These are phyloP conservation scores for Fistulinella prunicolor DNA, from an alignment of 768 basidiomycete species.

Conservation along the genomic window DNA sequence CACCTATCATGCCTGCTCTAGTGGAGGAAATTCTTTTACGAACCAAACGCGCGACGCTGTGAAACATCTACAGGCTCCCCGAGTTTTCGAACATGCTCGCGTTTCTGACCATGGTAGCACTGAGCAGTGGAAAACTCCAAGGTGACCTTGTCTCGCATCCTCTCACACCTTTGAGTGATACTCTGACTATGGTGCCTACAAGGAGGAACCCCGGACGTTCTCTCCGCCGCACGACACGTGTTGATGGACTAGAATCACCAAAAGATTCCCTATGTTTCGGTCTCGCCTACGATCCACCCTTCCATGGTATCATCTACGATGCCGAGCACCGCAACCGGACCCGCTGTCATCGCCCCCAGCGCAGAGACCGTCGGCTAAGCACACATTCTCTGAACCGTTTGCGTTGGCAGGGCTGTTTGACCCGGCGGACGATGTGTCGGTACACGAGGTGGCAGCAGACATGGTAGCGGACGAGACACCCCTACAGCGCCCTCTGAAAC, in stretches of 20 bases:
- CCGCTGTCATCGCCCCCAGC: conserved; percentile 53
- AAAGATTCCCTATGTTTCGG: conserved; percentile 88
- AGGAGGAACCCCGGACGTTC: conserved; percentile 91
- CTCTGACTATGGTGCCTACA: conserved; percentile 26
- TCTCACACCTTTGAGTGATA: not conserved
- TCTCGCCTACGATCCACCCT: conserved; percentile 75
- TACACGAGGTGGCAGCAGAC: too few species aligned
- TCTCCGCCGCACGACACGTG: conserved; percentile 76
- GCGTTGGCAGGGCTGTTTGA: conserved; percentile 78
- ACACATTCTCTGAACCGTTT: conserved; percentile 79
- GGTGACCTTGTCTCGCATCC: too few species aligned
- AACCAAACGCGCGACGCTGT: conserved; percentile 66
- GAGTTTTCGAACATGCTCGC: conserved; percentile 68
- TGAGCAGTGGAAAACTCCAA: conserved; percentile 79
- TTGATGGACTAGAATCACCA: conserved; percentile 94
- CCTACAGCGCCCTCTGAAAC: conserved; percentile 30
- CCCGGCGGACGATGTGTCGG: too few species aligned
- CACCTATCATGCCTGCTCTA: conserved; percentile 25
- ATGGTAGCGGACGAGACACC: conserved; percentile 41
- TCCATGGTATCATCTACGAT: conserved; percentile 60
- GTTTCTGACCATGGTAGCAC: conserved; percentile 87
- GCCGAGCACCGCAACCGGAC: conserved; percentile 34
- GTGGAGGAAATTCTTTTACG: conserved; percentile 85
- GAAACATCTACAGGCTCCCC: conserved; percentile 84
- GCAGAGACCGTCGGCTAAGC: conserved; percentile 81